Conservation (phyloP, 306 rosid genomes). For the Hippophae tibetana region DNA sequence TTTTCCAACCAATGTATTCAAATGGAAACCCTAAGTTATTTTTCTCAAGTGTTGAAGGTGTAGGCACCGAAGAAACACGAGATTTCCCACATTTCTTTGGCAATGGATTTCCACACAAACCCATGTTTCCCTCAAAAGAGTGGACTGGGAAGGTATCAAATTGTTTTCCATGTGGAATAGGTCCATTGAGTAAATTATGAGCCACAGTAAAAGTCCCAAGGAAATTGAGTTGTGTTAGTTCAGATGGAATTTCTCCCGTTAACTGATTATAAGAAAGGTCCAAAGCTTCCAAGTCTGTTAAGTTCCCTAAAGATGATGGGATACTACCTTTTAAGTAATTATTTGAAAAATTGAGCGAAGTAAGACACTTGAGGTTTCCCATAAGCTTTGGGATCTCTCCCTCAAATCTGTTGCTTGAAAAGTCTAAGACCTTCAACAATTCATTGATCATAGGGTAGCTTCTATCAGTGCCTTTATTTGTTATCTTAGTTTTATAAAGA, state of each 20-base stretch:
- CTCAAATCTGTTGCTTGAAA: slow-evolving; percentile 11
- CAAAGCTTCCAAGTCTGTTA: neutral
- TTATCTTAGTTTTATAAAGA: neutral
- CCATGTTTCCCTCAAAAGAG: slow-evolving; percentile 8
- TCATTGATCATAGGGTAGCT: neutral
- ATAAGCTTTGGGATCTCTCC: slow-evolving; percentile 10
- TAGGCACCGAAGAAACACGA: neutral
- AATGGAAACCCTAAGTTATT: neutral
- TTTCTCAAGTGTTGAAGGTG: neutral
- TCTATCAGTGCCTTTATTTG: slow-evolving; percentile 4
- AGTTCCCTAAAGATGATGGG: slow-evolving; percentile 4
- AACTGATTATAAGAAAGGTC: slow-evolving; percentile 18
- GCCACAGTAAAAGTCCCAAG: slow-evolving; percentile 13
- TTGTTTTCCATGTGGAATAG: slow-evolving; percentile 14
- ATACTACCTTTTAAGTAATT: slow-evolving; percentile 4
- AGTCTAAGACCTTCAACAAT: neutral
- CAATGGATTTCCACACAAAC: slow-evolving; percentile 13
- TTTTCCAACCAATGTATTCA: slow-evolving; percentile 11
- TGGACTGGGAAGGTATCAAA: slow-evolving; percentile 6
- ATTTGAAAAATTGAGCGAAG: slow-evolving; percentile 5
- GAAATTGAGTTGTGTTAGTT: slow-evolving; percentile 6
- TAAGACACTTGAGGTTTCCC: neutral
- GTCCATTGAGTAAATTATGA: slow-evolving; percentile 10
- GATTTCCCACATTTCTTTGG: slow-evolving; percentile 15
- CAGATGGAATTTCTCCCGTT: slow-evolving; percentile 6